Base-by-base conservation (phyloP, 148 eudicot genomes). In the Heliosperma pusillum region DNA sequence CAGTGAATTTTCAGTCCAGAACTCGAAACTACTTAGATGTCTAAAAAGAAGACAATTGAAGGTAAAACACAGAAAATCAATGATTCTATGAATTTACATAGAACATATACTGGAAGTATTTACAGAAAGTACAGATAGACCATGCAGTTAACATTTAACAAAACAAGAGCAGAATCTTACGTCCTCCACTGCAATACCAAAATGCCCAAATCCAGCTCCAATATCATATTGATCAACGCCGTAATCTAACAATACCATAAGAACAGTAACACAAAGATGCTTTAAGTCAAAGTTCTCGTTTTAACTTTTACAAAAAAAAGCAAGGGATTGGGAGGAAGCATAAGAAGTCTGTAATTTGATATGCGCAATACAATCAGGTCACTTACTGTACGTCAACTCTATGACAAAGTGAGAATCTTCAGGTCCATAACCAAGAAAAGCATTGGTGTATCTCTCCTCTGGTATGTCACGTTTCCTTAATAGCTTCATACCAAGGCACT, bases 171-270 rank as follows among this genome's bases (percentile, higher is more conserved):
- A 67, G 70, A 78, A 65, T 56, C 86, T 80, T 73, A 85, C 88
- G 80, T 85, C 86, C 76, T 85, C 86, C 77, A 83, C 86, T 25
- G 86, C 85, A 73, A 85, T 83, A 55, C 88, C 88, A 73, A 85
- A 82, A 60, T 85, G 88, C n/a, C 88, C 88, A 56, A 85, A 85
- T 42, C 79, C 88, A 75, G 82, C 67, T 30, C 88, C 88, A 55
- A 85, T 83, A 63, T 85, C 86, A 80, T 83, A 82, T 67, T 85
- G 77, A 73, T 83, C 84, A 58, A 83, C 84, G 73, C 88, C 88
- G 61, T 85, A 81, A 78, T 83, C 88, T 85, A 82, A 66, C 45
- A 79, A 52, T 20, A 65, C 2, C 58, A 71, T 9, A 60, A 10
- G 24, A 56, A 21, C 62, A 66, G 2, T 57, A 66, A 44, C 36